Conservation (phyloP, 2,329 filamentous ascomycete genomes). For the Fusarium sp. region DNA sequence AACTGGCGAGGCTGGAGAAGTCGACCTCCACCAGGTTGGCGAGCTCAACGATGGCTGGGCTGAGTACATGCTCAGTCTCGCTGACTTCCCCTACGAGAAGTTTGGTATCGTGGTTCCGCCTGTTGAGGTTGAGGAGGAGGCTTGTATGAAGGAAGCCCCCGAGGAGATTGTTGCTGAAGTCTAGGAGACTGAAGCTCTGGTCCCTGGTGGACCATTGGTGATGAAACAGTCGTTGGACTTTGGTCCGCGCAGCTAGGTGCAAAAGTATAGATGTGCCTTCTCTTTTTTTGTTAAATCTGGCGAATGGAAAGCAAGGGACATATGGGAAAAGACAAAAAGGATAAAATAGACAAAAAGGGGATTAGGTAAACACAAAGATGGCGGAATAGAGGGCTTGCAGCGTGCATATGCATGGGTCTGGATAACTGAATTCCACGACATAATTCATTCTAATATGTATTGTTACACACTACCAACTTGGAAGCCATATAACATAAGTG, state of each 20-base stretch:
- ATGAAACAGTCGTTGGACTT: constrained; percentile 8
- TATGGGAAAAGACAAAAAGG: not conserved
- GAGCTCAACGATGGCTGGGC: constrained; percentile 71
- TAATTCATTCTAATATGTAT: not conserved
- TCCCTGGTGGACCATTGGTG: constrained; percentile 1
- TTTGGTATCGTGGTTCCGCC: constrained; percentile 66
- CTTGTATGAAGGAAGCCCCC: constrained; percentile 54
- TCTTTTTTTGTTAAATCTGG: constrained; percentile 10
- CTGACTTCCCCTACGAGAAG: constrained; percentile 66
- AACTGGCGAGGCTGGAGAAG: constrained; percentile 73
- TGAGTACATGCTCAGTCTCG: constrained; percentile 63
- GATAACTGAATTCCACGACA: constrained; percentile 15
- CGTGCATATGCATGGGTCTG: not conserved
- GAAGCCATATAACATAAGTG: constrained; percentile 4
- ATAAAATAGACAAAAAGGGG: constrained; percentile 22
- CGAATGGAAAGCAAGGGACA: not conserved
- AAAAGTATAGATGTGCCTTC: not conserved
- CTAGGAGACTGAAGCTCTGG: constrained; percentile 25
- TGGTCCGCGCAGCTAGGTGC: constrained; percentile 3
- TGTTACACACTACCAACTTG: not conserved
- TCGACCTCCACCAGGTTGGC: constrained; percentile 66
- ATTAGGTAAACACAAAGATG: not conserved
- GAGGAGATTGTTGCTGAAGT: constrained; percentile 26
- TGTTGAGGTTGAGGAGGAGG: constrained; percentile 56
- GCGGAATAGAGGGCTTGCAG: constrained; percentile 4